phyloP scores from a whole-genome alignment of 805 yeast species.

The Kodamaea fukazawae region DNA sequence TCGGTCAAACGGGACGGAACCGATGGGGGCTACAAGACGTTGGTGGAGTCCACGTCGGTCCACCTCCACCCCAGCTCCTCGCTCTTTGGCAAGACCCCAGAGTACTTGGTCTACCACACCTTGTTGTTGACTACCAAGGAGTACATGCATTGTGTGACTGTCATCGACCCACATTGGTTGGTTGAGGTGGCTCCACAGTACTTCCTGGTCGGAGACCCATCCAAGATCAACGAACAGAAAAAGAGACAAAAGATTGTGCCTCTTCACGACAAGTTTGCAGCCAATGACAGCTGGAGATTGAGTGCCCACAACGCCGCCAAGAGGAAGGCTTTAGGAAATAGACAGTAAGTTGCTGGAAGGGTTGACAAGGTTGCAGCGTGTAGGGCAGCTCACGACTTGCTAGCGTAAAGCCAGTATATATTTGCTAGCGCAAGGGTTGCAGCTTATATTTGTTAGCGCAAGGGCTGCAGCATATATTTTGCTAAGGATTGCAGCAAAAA shows the following conservation, averaged over 20 bases:
- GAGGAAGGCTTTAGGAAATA: slow-evolving; percentile 21
- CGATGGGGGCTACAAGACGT: slow-evolving; percentile 54
- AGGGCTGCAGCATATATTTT: no score
- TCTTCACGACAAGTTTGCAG: slow-evolving; percentile 56
- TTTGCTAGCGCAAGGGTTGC: no score
- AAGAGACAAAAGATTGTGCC: slow-evolving; percentile 71
- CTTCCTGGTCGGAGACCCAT: slow-evolving; percentile 60
- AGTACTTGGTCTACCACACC: slow-evolving; percentile 79
- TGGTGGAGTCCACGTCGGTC: slow-evolving; percentile 69
- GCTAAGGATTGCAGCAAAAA: no score
- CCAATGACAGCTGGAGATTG: slow-evolving; percentile 75
- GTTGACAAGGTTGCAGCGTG: no score
- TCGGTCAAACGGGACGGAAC: slow-evolving; percentile 60
- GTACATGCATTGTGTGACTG: slow-evolving; percentile 86
- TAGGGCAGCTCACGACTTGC: no score
- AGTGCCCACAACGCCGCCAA: slow-evolving; percentile 41
- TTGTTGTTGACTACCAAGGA: slow-evolving; percentile 80
- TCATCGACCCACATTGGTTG: slow-evolving; percentile 82
- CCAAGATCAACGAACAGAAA: slow-evolving; percentile 48
- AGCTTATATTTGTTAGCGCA: no score
- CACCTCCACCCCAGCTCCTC: slow-evolving; percentile 86
- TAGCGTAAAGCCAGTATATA: no score
- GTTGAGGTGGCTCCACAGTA: slow-evolving; percentile 67
- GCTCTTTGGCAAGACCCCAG: slow-evolving; percentile 60
- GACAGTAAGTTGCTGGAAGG: not conserved